A percentile compares a stretch with the other conserved stretches of the same genome.
These are phyloP conservation scores for Paecilomyces formosus DNA, from an alignment of 2,329 filamentous ascomycete genomes.

Conservation along the genomic window DNA sequence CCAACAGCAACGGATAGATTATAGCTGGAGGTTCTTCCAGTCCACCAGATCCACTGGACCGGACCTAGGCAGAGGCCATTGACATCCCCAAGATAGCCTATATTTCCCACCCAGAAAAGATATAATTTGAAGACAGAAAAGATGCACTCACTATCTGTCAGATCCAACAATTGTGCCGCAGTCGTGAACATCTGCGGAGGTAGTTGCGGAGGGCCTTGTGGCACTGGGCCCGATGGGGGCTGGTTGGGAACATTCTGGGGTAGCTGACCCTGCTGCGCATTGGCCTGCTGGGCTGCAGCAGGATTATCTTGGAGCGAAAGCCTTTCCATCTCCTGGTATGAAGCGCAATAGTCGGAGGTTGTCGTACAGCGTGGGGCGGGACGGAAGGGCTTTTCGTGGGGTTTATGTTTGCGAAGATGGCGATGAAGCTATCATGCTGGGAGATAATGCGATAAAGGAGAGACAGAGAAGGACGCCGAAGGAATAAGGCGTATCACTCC, in stretches of 20 bases:
- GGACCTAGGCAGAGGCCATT: neutral
- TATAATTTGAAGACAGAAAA: slow-evolving; percentile 11
- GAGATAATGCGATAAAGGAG: neutral
- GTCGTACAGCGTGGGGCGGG: neutral
- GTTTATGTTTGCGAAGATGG: slow-evolving; percentile 1
- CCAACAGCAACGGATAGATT: neutral
- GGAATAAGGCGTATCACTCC: neutral
- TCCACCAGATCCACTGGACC: neutral
- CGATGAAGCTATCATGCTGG: slow-evolving; percentile 12
- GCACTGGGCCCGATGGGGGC: slow-evolving; percentile 12
- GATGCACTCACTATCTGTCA: slow-evolving; percentile 79
- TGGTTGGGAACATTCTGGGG: slow-evolving; percentile 22
- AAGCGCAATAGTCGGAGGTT: slow-evolving; percentile 3
- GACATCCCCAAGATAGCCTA: neutral
- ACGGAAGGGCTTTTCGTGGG: slow-evolving; percentile 1
- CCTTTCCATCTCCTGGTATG: slow-evolving; percentile 24
- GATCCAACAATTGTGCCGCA: slow-evolving; percentile 85
- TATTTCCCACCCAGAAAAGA: neutral
- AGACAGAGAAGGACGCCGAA: neutral
- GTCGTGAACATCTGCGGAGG: slow-evolving; percentile 96
- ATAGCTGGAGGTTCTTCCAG: neutral
- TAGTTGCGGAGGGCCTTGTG: slow-evolving; percentile 39
- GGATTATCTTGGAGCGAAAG: slow-evolving; percentile 27
- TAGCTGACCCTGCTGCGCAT: slow-evolving; percentile 19
- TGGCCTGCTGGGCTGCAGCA: slow-evolving; percentile 18